phyloP scores from a whole-genome alignment of 2,329 filamentous ascomycete genomes.

The Alternaria tenuissima region DNA sequence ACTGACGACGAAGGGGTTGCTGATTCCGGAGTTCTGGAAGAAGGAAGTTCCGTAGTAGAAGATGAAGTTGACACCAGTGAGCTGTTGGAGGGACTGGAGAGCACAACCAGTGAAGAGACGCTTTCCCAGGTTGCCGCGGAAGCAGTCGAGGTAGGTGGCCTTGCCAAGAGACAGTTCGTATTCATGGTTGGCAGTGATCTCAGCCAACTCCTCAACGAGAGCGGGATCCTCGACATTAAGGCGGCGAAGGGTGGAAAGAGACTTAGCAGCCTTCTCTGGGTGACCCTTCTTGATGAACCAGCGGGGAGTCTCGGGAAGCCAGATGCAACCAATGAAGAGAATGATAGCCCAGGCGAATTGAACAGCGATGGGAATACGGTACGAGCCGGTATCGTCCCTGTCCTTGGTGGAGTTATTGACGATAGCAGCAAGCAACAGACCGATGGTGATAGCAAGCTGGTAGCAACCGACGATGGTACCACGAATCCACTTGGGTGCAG shows the following conservation, averaged over 20 bases:
- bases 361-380: slow-evolving; percentile 78
- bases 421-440: slow-evolving; percentile 71
- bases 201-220: slow-evolving; percentile 68
- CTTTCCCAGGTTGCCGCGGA: slow-evolving; percentile 60
- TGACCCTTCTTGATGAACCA: slow-evolving; percentile 71
- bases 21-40: slow-evolving; percentile 52
- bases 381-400: slow-evolving; percentile 68
- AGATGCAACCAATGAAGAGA: slow-evolving; percentile 65
- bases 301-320: slow-evolving; percentile 80
- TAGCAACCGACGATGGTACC: slow-evolving; percentile 74
- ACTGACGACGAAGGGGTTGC: slow-evolving; percentile 69
- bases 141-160: slow-evolving; percentile 56
- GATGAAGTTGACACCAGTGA: slow-evolving; percentile 62
- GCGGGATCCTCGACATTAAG: slow-evolving; percentile 66
- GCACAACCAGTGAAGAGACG: slow-evolving; percentile 76
- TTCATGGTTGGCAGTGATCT: slow-evolving; percentile 74
- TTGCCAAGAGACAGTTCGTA: slow-evolving; percentile 71
- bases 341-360: slow-evolving; percentile 79
- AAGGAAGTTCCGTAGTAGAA: slow-evolving; percentile 55
- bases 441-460: slow-evolving; percentile 76
- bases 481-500: slow-evolving; percentile 76
- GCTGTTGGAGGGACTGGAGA: slow-evolving; percentile 81
- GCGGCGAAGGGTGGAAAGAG: slow-evolving; percentile 69
- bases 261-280: slow-evolving; percentile 69
- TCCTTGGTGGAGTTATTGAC: slow-evolving; percentile 70